Evolutionary conservation across 495 filamentous ascomycete genomes (phyloP).

Genomic region (Trichocladium uniseriatum): DNA sequence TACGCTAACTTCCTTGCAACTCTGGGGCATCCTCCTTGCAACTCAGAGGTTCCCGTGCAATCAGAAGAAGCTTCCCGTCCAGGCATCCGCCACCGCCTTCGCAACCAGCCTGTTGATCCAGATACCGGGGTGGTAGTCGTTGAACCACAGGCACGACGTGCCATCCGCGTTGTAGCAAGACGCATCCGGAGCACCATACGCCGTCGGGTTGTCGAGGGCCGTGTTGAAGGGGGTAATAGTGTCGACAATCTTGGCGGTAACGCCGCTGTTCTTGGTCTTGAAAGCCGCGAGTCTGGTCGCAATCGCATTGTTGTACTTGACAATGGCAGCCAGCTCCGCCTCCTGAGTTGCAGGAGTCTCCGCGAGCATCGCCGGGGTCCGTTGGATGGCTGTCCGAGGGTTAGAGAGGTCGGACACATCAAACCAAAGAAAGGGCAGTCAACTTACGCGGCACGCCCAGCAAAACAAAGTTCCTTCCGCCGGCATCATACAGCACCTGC

Average conservation of each 20-base stretch:
- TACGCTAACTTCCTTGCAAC: no score
- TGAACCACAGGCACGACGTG: slow-evolving; percentile 36
- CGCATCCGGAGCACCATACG: slow-evolving; percentile 35
- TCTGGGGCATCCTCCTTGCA: no score
- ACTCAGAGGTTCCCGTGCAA: no score
- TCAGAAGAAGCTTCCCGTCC: slow-evolving; percentile 24
- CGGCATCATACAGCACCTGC: slow-evolving; percentile 50
- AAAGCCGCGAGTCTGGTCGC: slow-evolving; percentile 19
- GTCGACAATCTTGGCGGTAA: slow-evolving; percentile 29
- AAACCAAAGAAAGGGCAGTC: neutral
- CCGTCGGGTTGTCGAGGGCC: slow-evolving; percentile 33
- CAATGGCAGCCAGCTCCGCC: slow-evolving; percentile 29
- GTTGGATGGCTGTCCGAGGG: slow-evolving; percentile 43
- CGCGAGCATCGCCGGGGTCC: slow-evolving; percentile 45
- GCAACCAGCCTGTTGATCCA: slow-evolving; percentile 32
- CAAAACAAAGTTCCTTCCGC: slow-evolving; percentile 68
- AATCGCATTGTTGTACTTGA: slow-evolving; percentile 31
- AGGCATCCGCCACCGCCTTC: slow-evolving; percentile 35
- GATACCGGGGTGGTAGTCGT: slow-evolving; percentile 37
- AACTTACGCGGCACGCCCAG: slow-evolving; percentile 55
- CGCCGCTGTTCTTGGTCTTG: slow-evolving; percentile 21
- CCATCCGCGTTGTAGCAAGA: slow-evolving; percentile 39
- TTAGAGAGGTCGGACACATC: neutral
- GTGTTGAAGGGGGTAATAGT: slow-evolving; percentile 31
- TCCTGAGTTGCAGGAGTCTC: slow-evolving; percentile 16